These are phyloP conservation scores for Fusarium metavorans DNA, from an alignment of 2,329 filamentous ascomycete genomes.

Conservation along the genomic window DNA sequence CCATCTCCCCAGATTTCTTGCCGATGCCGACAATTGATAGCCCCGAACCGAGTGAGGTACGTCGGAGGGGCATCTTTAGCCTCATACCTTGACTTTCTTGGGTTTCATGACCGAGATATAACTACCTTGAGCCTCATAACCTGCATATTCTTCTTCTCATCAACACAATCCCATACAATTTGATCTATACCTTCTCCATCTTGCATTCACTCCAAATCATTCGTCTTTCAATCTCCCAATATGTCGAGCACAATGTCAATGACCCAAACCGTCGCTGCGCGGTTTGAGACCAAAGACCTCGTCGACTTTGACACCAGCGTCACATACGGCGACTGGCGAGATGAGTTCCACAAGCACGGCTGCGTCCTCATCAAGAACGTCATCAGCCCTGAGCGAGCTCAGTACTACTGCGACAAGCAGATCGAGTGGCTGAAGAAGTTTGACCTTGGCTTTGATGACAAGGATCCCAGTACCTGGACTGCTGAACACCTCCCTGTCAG, in stretches of 20 bases:
- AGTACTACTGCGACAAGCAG: conserved; percentile 42
- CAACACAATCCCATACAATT: conserved; percentile 7
- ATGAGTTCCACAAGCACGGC: conserved; percentile 40
- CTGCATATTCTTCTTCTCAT: conserved; percentile 17
- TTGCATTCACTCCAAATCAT: background rate
- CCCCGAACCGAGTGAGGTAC: background rate
- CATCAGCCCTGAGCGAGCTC: conserved; percentile 34
- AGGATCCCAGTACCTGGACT: conserved; percentile 34
- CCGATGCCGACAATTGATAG: background rate
- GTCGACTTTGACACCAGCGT: conserved; percentile 34
- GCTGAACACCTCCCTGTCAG: conserved; percentile 37
- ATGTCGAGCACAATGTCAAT: conserved; percentile 30
- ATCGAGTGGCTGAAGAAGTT: conserved; percentile 42
- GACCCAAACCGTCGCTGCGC: conserved; percentile 35
- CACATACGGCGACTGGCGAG: conserved; percentile 38
- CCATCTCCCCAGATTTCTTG: background rate
- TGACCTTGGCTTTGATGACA: conserved; percentile 39
- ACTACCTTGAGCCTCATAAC: conserved; percentile 32
- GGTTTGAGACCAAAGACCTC: conserved; percentile 39
- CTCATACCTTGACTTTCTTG: conserved; percentile 3
- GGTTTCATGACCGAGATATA: conserved; percentile 20
- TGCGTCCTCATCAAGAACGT: conserved; percentile 42
- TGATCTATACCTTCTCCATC: background rate
- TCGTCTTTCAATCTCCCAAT: background rate
- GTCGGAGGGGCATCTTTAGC: background rate